Base-by-base conservation (phyloP, 257 asterid species). In the Ligustrum vulgare region DNA sequence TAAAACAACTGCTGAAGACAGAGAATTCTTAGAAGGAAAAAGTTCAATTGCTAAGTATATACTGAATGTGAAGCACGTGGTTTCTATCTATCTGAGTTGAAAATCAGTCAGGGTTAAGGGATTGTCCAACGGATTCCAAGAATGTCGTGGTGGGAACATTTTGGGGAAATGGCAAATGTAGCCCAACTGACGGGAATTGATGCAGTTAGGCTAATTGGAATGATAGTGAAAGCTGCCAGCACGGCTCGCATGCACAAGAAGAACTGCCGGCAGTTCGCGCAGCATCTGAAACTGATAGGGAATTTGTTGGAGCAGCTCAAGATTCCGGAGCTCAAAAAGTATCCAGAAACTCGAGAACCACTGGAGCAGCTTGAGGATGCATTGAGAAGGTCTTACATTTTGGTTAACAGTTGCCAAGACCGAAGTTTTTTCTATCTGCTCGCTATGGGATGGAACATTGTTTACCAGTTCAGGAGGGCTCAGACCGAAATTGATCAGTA, bases 381-480 rank as follows among this genome's bases (percentile, higher is more conserved):
- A 4, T 71, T 93, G 84, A 86, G 97, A 83, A 89, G 97, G 82
- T 84, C 98, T 8, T 93, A 83, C 78, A 80, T 93, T 72, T 74
- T 93, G 93, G 91, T 93, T 3, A 88, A 88, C 74, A 93, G 97
- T 78, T 93, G 98, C 67, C 98, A 93, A 78, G 97, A 93, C 71
- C 78, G 94, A 82, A 93, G 98, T 74, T 93, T 88, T 56, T 79
- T 93, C 67, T 93, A 93, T 82, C 89, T 93, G 20, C 88, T 93
- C 54, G 98, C 98, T 1, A 93, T 93, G 98, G 98, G 98, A 15
- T 93, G 98, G 98, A 93, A 93, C 90, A 89, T 93, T 83, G 98
- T 93, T 75, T 93, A 93, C 84, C 98, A 93, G 88, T 93, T 93
- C 69, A 78, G 96, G 82, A 91, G 84, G 79, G 98, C 98, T 75